These are phyloP conservation scores for Blepharisma stoltei DNA, from an alignment of 73 alveolate species.

Conservation along the genomic window DNA sequence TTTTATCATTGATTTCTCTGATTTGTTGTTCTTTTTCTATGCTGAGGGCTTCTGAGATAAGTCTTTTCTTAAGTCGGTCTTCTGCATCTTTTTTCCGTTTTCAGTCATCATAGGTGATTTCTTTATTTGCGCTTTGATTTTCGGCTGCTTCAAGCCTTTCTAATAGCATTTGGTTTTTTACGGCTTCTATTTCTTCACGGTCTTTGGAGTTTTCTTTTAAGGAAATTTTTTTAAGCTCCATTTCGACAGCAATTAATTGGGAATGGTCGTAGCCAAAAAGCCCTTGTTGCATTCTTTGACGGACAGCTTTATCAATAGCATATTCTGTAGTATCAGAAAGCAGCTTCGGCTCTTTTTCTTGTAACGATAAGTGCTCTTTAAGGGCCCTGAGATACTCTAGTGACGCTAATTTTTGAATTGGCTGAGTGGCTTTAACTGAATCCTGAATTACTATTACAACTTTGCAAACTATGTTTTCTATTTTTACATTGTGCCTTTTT, in stretches of 20 bases:
- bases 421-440: neutral
- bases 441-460: neutral
- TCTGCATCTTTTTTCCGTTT: neutral
- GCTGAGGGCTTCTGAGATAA: neutral
- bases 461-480: neutral
- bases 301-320: constrained; percentile 3
- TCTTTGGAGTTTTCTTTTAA: no score
- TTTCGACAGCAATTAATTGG: no score
- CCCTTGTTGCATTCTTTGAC: neutral
- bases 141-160: neutral
- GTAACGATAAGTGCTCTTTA: neutral
- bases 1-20: neutral
- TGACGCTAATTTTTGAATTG: neutral
- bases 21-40: neutral
- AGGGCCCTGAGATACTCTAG: constrained; percentile 24
- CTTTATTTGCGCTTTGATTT: neutral
- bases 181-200: no score
- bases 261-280: no score
- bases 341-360: neutral
- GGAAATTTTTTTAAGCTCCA: no score
- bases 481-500: neutral
- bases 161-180: no score
- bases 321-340: neutral
- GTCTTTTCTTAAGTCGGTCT: neutral
- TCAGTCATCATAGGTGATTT: constrained; percentile 5